Evolutionary conservation across 305 asterid genomes (phyloP).

Genomic region (Ajuga reptans): DNA sequence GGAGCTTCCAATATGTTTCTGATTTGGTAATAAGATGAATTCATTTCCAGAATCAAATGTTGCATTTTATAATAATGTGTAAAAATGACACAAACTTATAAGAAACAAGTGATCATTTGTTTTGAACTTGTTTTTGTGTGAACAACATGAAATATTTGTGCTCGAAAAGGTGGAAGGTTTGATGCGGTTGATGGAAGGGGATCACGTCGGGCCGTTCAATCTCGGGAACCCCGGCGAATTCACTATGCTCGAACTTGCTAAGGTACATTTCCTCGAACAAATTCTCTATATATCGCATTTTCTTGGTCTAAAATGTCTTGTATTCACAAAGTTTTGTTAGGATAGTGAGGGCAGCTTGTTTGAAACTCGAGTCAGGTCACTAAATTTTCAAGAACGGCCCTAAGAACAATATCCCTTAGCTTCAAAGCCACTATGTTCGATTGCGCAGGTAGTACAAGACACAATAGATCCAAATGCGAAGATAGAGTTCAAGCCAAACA

Average conservation of each 20-base stretch:
- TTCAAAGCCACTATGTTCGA: neutral
- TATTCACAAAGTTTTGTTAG: neutral
- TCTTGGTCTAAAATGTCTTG: neutral
- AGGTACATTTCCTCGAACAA: conserved; percentile 35
- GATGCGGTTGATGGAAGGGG: conserved; percentile 75
- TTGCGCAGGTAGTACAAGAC: conserved; percentile 67
- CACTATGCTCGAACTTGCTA: conserved; percentile 82
- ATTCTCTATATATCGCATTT: too few species aligned
- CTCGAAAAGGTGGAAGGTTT: conserved; percentile 62
- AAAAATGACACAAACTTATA: neutral
- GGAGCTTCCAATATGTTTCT: conserved; percentile 84
- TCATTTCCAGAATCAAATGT: too few species aligned
- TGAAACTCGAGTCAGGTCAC: too few species aligned
- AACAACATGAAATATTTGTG: neutral
- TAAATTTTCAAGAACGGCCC: too few species aligned
- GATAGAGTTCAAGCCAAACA: conserved; percentile 69
- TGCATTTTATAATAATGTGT: too few species aligned
- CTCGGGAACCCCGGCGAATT: conserved; percentile 83
- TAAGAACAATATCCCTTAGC: too few species aligned
- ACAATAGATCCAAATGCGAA: conserved; percentile 64
- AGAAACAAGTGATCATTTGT: too few species aligned
- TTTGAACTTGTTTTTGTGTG: neutral
- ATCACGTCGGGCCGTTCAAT: conserved; percentile 80
- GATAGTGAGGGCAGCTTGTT: neutral
- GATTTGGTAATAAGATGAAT: conserved; percentile 49